Conservation (phyloP, 2,329 filamentous ascomycete genomes). For the Penicillium capsulatum region DNA sequence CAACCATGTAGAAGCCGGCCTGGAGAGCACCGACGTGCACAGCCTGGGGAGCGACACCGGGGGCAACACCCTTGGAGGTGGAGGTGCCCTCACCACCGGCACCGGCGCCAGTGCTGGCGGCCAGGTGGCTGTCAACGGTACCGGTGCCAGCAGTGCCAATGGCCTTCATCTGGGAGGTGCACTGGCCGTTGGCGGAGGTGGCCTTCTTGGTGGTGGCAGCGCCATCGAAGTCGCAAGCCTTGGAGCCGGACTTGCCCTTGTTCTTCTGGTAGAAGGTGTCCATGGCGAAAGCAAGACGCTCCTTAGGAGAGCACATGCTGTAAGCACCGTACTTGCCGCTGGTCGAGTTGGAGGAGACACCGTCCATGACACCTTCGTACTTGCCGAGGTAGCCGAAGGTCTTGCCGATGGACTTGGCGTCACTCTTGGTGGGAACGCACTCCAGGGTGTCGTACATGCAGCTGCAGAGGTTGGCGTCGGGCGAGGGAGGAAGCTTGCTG, state of each 20-base stretch:
- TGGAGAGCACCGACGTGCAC: constrained; percentile 41
- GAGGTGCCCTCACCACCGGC: constrained; percentile 16
- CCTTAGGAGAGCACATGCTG: constrained; percentile 44
- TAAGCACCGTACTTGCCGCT: constrained; percentile 47
- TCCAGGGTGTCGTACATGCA: constrained; percentile 76
- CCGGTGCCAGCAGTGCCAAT: constrained; percentile 39
- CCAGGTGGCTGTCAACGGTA: constrained; percentile 36
- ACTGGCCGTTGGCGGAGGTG: constrained; percentile 18
- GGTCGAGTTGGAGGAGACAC: constrained; percentile 39
- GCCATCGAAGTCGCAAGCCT: constrained; percentile 46
- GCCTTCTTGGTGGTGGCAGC: constrained; percentile 36
- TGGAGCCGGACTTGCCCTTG: constrained; percentile 27
- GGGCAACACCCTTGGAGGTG: constrained; percentile 34
- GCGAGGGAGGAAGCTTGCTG: constrained; percentile 70
- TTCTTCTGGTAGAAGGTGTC: constrained; percentile 45
- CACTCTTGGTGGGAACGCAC: constrained; percentile 63
- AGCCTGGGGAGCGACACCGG: constrained; percentile 28
- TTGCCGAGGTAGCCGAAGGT: constrained; percentile 60
- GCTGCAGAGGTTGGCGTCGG: constrained; percentile 71
- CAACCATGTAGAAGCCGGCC: constrained; percentile 43
- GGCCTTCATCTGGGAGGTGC: constrained; percentile 19
- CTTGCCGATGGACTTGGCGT: constrained; percentile 56
- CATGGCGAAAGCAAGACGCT: constrained; percentile 47
- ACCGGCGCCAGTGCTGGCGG: constrained; percentile 23
- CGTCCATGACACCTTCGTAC: constrained; percentile 34